Evolutionary conservation across 2,329 filamentous ascomycete species (phyloP), one percentile per base, ranked within the genome.

Genomic region (Mycosphaerella sp.): DNA sequence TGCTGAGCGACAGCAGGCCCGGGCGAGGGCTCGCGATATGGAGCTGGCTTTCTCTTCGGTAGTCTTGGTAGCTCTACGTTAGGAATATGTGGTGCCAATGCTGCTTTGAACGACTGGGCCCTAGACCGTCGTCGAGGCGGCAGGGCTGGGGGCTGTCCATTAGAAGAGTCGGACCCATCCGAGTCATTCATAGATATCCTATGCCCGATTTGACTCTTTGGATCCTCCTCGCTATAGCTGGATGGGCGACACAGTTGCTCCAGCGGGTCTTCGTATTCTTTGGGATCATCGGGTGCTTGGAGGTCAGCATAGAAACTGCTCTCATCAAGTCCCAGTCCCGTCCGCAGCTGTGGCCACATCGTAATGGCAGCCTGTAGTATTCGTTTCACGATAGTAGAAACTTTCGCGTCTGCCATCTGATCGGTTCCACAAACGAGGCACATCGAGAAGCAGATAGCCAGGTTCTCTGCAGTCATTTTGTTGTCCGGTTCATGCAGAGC

Each of bases 361-460:
- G 73, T 67, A 39, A 80, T 73, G 2, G 76, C 75, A 36, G 74
- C 71, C 42, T 74, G 71, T 12, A 81, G 64, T 4, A 81, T 70
- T 10, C 73, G 72, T 17, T 74, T 70, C n/a, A 80, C 69, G 12
- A 79, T 74, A 1, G 71, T 73, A 3, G 77, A 77, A 64, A 79
- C 74, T 59, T 77, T 79, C 0, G 75, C 76, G 57, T 81, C 79
- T 56, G 79, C 76, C 39, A 80, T 67, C 59, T 79, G 77, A 62
- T 81, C 76, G 3, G 76, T 74, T 0, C 78, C 78, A 57, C 74
- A 74, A 10, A 80, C 63, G 3, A 81, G 65, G 39, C 75, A 74
- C 38, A 78, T 78, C 2, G 76, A 76, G 61, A 81, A 76, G 61
- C 77, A 79, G 6, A 80, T 77, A 11, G 77, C 75, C 36, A 81